Evolutionary conservation across 1,284 basidiomycete genomes (phyloP).

Genomic region (Sporisorium iseilematis-ciliati): DNA sequence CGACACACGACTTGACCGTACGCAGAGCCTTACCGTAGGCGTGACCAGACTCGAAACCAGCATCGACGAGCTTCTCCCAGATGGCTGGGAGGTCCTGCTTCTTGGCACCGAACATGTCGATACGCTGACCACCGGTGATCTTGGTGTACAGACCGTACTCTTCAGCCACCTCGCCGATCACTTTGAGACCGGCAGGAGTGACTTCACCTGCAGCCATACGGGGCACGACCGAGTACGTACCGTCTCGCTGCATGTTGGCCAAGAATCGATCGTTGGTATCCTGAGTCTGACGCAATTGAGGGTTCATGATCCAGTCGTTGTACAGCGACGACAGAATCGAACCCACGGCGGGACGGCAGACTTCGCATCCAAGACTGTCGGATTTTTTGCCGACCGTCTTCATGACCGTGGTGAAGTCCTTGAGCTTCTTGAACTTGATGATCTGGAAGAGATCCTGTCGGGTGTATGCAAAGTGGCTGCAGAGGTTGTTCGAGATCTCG

Average conservation of each 20-base stretch:
- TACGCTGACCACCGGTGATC: slow-evolving; percentile 74
- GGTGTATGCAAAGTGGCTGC: slow-evolving; percentile 78
- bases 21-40: slow-evolving; percentile 78
- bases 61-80: slow-evolving; percentile 78
- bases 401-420: slow-evolving; percentile 76
- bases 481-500: slow-evolving; percentile 76
- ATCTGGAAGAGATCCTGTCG: slow-evolving; percentile 79
- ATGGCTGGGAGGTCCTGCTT: slow-evolving; percentile 82
- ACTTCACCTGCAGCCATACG: slow-evolving; percentile 79
- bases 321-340: slow-evolving; percentile 78
- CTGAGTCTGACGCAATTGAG: slow-evolving; percentile 78
- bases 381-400: slow-evolving; percentile 73
- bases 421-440: slow-evolving; percentile 78
- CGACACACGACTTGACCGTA: slow-evolving; percentile 76
- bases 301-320: slow-evolving; percentile 79
- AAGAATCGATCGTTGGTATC: slow-evolving; percentile 79
- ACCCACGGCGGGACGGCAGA: slow-evolving; percentile 80
- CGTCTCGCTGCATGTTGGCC: slow-evolving; percentile 82
- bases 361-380: slow-evolving; percentile 78
- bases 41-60: slow-evolving; percentile 82
- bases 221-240: slow-evolving; percentile 80
- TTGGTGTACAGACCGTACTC: slow-evolving; percentile 77
- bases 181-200: slow-evolving; percentile 78
- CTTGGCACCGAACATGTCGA: slow-evolving; percentile 81
- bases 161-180: slow-evolving; percentile 78